phyloP scores from a whole-genome alignment of 169 alveolate genomes.

The Eimeria praecox region DNA sequence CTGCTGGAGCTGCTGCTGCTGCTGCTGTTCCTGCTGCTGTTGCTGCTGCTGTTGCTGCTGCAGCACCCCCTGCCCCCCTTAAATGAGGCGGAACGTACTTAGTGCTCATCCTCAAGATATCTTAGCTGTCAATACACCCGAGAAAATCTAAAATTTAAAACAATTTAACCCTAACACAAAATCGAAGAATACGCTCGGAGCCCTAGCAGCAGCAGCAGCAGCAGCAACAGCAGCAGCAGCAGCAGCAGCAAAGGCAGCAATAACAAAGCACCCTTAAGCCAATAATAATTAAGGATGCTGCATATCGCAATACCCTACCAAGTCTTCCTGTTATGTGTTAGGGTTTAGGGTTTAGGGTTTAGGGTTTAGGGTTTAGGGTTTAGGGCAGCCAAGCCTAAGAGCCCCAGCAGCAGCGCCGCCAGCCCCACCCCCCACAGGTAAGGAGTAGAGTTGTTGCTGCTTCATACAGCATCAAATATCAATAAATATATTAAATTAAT shows the following conservation, averaged over 20 bases:
- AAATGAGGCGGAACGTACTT: conserved; percentile 73
- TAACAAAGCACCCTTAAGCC: background rate
- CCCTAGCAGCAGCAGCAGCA: conserved; percentile 4
- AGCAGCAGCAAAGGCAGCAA: background rate
- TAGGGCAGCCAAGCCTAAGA: background rate
- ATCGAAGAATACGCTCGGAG: background rate
- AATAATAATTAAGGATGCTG: background rate
- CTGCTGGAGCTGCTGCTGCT: background rate
- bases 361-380: conserved; percentile 23
- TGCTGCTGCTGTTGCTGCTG: conserved; percentile 23
- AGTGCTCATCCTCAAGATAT: background rate
- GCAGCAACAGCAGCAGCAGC: conserved; percentile 42
- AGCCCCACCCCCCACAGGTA: conserved; percentile 23
- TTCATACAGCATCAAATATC: background rate
- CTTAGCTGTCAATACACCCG: background rate
- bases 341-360: conserved; percentile 22
- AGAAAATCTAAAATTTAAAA: too few species aligned
- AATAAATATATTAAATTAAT: too few species aligned
- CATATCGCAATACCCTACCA: background rate
- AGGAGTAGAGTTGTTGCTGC: background rate
- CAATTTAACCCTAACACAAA: too few species aligned
- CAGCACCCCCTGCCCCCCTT: conserved; percentile 42
- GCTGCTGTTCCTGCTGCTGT: conserved; percentile 10
- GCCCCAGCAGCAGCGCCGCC: background rate
- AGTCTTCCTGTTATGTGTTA: background rate